Conservation (phyloP, 305 asterid genomes). For the Vinca major region DNA sequence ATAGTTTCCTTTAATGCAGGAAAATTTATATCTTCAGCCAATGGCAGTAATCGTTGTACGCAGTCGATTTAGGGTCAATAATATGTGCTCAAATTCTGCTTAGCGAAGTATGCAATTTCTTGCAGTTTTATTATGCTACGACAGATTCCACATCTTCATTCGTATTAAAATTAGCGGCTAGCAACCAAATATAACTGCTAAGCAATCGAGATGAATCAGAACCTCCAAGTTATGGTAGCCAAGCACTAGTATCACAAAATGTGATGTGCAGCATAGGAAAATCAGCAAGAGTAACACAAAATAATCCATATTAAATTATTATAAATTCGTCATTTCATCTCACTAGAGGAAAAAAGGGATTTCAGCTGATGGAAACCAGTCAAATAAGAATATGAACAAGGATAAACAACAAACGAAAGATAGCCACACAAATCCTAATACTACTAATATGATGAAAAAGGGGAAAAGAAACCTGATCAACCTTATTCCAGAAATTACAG, state of each 20-base stretch:
- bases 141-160: not conserved
- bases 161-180: slow-evolving; percentile 1
- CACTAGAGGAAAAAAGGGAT: not conserved
- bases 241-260: not conserved
- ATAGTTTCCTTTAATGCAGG: not conserved
- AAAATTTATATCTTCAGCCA: not conserved
- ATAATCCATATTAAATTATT: not conserved
- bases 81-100: not conserved
- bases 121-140: not conserved
- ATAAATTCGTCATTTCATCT: not conserved
- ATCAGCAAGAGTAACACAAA: not conserved
- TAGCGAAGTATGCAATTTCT: not conserved
- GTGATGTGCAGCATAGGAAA: too few relatives aligned
- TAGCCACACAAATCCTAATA: not conserved
- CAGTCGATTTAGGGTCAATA: not conserved
- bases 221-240: slow-evolving; percentile 1
- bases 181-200: not conserved
- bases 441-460: not conserved
- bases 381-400: not conserved
- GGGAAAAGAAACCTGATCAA: not conserved
- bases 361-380: not conserved
- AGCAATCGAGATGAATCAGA: not conserved
- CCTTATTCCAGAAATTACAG: not conserved
- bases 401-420: not conserved
- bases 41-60: not conserved